Conservation (phyloP, 169 alveolate species). For the Plasmodium sp. region DNA sequence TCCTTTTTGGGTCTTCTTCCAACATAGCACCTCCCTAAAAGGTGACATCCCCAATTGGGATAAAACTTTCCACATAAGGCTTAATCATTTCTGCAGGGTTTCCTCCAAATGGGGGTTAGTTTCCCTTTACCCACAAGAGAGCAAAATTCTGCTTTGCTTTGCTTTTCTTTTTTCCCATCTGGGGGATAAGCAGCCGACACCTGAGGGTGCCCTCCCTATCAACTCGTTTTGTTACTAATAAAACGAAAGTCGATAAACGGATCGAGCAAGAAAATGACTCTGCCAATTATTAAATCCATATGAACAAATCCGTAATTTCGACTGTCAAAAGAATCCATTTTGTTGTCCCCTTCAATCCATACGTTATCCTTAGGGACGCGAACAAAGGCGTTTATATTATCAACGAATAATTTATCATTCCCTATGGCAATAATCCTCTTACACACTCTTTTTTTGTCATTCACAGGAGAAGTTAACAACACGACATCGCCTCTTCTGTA, state of each 20-base stretch:
- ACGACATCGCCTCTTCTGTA: constrained; percentile 72
- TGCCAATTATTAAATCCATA: constrained; percentile 52
- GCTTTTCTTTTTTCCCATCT: neutral
- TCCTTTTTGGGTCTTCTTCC: neutral
- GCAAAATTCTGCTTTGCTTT: neutral
- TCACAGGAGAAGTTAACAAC: constrained; percentile 60
- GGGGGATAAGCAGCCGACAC: neutral
- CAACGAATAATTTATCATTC: constrained; percentile 57
- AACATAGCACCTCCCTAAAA: neutral
- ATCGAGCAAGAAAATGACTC: constrained; percentile 51
- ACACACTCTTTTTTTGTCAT: constrained; percentile 72
- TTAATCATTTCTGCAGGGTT: neutral
- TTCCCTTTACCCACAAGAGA: neutral
- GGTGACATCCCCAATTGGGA: neutral
- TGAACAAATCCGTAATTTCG: constrained; percentile 73
- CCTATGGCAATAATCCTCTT: constrained; percentile 72
- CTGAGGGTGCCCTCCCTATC: neutral
- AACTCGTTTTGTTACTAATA: constrained; percentile 12
- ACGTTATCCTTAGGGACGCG: constrained; percentile 41
- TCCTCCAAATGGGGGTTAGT: neutral
- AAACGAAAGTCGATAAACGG: constrained; percentile 41
- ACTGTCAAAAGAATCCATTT: constrained; percentile 72
- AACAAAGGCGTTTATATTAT: constrained; percentile 27
- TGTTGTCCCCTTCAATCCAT: constrained; percentile 75
- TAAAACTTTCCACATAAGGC: neutral